Percentiles rank a stretch among this genome's conserved stretches.
Conservation (phyloP, 2,329 filamentous ascomycete species). For the Sarocladium strictum region DNA sequence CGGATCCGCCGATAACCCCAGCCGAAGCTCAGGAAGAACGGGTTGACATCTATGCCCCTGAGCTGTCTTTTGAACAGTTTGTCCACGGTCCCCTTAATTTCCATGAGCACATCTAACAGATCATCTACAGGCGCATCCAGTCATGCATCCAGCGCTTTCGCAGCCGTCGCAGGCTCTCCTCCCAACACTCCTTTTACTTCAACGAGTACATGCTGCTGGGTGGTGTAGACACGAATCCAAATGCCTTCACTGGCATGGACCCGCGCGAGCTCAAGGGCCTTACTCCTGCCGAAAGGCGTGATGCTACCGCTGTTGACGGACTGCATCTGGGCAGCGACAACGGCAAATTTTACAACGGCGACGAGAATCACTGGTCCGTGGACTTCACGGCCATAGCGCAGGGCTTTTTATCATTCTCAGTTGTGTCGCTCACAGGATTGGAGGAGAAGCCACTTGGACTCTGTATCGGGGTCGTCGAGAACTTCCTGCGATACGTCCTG, state of each 20-base stretch:
- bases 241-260: slow-evolving; percentile 55
- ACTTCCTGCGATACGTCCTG: slow-evolving; percentile 84
- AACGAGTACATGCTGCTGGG: slow-evolving; percentile 77
- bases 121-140: slow-evolving; percentile 63
- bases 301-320: slow-evolving; percentile 58
- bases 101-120: slow-evolving; percentile 9
- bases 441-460: slow-evolving; percentile 46
- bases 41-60: slow-evolving; percentile 60
- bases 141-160: slow-evolving; percentile 79
- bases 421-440: slow-evolving; percentile 51
- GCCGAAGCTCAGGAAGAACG: slow-evolving; percentile 60
- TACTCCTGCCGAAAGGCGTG: slow-evolving; percentile 56
- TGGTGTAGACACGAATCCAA: slow-evolving; percentile 57
- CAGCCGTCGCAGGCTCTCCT: slow-evolving; percentile 66
- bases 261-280: slow-evolving; percentile 47
- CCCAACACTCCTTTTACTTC: slow-evolving; percentile 59
- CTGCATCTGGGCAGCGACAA: slow-evolving; percentile 32
- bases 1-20: slow-evolving; percentile 72
- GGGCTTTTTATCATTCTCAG: slow-evolving; percentile 64
- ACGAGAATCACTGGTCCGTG: slow-evolving; percentile 58
- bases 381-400: slow-evolving; percentile 75
- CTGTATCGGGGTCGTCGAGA: slow-evolving; percentile 64
- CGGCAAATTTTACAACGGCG: slow-evolving; percentile 42
- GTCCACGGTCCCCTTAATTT: neutral
- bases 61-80: slow-evolving; percentile 53